Base-by-base conservation (phyloP, 139 green algal genomes). In the Dunaliella sp. region DNA sequence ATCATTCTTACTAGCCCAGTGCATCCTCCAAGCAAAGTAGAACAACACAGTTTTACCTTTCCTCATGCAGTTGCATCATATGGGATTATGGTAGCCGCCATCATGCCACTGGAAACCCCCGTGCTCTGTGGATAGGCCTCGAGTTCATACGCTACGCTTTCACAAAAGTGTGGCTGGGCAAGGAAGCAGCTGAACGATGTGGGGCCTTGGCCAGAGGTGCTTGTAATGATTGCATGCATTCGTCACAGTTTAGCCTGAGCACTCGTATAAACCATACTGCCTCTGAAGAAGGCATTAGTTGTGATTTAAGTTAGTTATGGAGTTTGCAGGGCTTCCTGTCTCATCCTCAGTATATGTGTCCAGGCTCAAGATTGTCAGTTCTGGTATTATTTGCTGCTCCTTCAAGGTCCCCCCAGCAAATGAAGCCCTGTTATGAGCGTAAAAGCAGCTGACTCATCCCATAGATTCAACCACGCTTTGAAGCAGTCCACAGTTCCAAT, bases 111-210 rank as follows among this genome's bases (percentile, higher is more conserved):
- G 86, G 86, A 72, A 86, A 88, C 0, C 91, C 94, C 0, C 87
- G 94, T 2, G 93, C 94, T 0, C 83, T 96, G 1, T 96, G 94
- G 94, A 95, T 94, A 82, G 94, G 94, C 0, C 84, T 95, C 30
- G 92, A 95, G 48, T 95, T 94, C 36, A 59, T 91, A 0, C 80
- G 88, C 32, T 92, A 87, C 75, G 75, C 79, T 0, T 83, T 90
- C 3, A 78, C 87, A 0, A 36, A 37, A 38, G 72, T 86, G 57
- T 83, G 87, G 37, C 1, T 74, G n/a, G 57, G 33, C 58, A 65
- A 24, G 72, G 59, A 81, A 12, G 36, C 34, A n/a, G 81, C 83
- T 28, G 38, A n/a, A 26, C 83, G 72, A 16, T 38, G 72, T 31
- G 36, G 36, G 58, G 83, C 83, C 12, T n/a, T 38, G 30, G 25